These are phyloP conservation scores for Fusarium sp. DNA, from an alignment of 2,329 filamentous ascomycete genomes.

Conservation along the genomic window DNA sequence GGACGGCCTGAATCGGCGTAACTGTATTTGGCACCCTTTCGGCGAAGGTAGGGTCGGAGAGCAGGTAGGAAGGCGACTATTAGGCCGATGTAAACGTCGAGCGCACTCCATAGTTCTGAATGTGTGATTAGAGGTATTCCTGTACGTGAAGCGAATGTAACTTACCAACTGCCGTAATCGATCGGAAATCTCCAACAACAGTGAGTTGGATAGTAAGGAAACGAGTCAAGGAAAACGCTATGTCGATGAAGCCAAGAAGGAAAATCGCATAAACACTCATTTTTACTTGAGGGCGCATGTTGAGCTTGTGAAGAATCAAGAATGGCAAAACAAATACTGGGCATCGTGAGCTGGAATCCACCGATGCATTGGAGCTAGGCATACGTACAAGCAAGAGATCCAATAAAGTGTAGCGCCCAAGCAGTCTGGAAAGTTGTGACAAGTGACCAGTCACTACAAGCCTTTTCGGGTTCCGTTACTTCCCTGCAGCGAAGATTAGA, in stretches of 20 bases:
- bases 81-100: slow-evolving; percentile 33
- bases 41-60: slow-evolving; percentile 34
- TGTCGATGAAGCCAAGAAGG: slow-evolving; percentile 33
- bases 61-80: slow-evolving; percentile 40
- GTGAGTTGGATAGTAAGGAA: slow-evolving; percentile 30
- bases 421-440: slow-evolving; percentile 23
- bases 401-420: slow-evolving; percentile 27
- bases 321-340: slow-evolving; percentile 26
- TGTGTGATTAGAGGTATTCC: background rate
- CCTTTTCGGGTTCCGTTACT: background rate
- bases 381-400: slow-evolving; percentile 20
- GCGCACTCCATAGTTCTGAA: slow-evolving; percentile 33
- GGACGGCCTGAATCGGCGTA: slow-evolving; percentile 23
- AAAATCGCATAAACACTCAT: slow-evolving; percentile 34
- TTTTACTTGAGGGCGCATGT: slow-evolving; percentile 24
- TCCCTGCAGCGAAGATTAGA: slow-evolving; percentile 2
- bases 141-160: accelerated
- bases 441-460: background rate
- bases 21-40: slow-evolving; percentile 5
- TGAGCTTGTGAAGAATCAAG: slow-evolving; percentile 23
- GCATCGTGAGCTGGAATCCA: accelerated
- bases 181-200: slow-evolving; percentile 2
- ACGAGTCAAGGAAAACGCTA: slow-evolving; percentile 35
- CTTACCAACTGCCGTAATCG: slow-evolving; percentile 36
- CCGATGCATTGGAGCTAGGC: accelerated